Percentiles rank a stretch among this genome's conserved stretches.
These are phyloP conservation scores for Chlamydomonas incerta DNA, from an alignment of 139 green algal species.

Conservation along the genomic window DNA sequence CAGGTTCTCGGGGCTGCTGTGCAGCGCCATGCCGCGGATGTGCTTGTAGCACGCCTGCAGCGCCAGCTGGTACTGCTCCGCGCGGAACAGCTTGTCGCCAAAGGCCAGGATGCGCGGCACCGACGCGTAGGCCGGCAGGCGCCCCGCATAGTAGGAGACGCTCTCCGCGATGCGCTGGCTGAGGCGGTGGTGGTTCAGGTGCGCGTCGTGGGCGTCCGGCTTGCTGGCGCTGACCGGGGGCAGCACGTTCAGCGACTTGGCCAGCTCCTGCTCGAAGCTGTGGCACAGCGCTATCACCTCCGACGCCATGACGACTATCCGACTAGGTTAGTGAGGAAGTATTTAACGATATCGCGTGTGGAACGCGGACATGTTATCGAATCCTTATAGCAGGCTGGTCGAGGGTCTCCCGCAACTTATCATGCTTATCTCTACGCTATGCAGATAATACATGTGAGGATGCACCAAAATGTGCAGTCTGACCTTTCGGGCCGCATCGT, in stretches of 20 bases:
- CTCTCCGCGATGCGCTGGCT: slow-evolving; percentile 54
- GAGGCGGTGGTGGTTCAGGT: slow-evolving; percentile 54
- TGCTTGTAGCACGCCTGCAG: slow-evolving; percentile 52
- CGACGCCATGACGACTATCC: neutral
- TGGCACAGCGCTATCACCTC: slow-evolving; percentile 52
- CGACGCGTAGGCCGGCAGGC: slow-evolving; percentile 52
- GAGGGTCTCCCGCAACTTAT: too few species aligned
- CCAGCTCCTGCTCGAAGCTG: slow-evolving; percentile 61
- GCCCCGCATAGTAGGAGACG: slow-evolving; percentile 55
- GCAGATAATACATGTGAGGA: too few species aligned
- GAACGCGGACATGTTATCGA: neutral
- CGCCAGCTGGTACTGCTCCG: slow-evolving; percentile 54
- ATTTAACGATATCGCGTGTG: neutral
- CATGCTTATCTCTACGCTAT: too few species aligned
- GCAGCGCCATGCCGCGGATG: slow-evolving; percentile 33
- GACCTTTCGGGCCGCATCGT: too few species aligned
- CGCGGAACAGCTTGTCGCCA: slow-evolving; percentile 45
- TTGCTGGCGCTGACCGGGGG: slow-evolving; percentile 12
- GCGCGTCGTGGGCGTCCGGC: slow-evolving; percentile 53
- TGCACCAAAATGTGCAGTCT: too few species aligned
- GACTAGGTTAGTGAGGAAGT: neutral
- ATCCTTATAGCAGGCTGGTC: too few species aligned
- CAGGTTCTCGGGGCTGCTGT: slow-evolving; percentile 35
- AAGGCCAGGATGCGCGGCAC: slow-evolving; percentile 56
- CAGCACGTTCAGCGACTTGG: slow-evolving; percentile 48